Evolutionary conservation across 1,139 yeast species (phyloP), one percentile per base, ranked within the genome.

Genomic region (Geotrichum macrosporum): DNA sequence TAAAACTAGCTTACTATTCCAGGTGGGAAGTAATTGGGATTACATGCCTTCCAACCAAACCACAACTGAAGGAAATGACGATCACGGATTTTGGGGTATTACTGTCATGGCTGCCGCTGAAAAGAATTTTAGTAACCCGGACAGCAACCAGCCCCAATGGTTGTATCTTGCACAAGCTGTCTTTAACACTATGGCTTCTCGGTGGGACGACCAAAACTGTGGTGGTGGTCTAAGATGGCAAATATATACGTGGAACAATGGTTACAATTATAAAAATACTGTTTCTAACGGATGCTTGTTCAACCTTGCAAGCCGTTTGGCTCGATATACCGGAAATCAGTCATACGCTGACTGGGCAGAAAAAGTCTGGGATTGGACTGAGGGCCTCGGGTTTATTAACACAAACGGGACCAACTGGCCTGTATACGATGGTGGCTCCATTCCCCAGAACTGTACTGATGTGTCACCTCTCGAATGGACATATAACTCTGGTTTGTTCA

Each of bases 191-290:
- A 88, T 89, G 96, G 77, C 86, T 35, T 68, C 77, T 33, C 76
- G 96, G 66, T 89, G 97, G 97, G 96, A 89, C 62, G 58, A 65
- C 8, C 71, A 62, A 2, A 59, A 74, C 46, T 89, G 97, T 67
- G 76, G 74, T 46, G 97, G 97, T 51, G 97, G 97, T 2, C 73
- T 89, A 53, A 77, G 96, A 68, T 89, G 97, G 97, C 97, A 89
- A 69, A 89, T 89, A 64, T 89, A 86, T 71, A 77, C 84, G 51
- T 89, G 95, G 95, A 89, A 89, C 65, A 75, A 88, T 5, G 97
- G 97, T 56, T 89, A 88, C 64, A 84, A 85, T 66, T 89, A 89
- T 65, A 89, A 89, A 67, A 89, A 89, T 66, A 73, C 94, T 10
- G 94, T 89, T 51, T 79, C 94, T 16, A 89, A 88, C 62, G 96